Conservation (phyloP, 192 early-diverging fungal genomes). For the Podila epicladia region DNA sequence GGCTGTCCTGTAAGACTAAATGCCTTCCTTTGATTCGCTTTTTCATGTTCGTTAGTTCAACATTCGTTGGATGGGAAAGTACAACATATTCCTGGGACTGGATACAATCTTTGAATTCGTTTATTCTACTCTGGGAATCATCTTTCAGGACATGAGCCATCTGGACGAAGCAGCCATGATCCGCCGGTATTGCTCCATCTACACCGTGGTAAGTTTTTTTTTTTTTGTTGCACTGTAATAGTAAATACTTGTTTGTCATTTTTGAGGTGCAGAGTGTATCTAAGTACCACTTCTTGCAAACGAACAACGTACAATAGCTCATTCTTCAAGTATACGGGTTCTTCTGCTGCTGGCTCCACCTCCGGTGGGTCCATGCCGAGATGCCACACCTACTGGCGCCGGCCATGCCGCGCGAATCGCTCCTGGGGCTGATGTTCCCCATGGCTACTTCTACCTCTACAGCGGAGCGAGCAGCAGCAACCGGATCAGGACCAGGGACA, state of each 20-base stretch:
- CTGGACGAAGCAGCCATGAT: constrained; percentile 20
- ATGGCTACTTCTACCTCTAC: not conserved
- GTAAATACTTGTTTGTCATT: not conserved
- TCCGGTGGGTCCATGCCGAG: constrained; percentile 28
- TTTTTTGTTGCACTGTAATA: not conserved
- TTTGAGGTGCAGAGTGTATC: not conserved
- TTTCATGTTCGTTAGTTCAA: constrained; percentile 21
- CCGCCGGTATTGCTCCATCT: constrained; percentile 19
- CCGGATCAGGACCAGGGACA: not conserved
- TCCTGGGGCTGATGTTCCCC: constrained; percentile 34
- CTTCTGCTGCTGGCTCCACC: constrained; percentile 48
- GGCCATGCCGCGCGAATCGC: constrained; percentile 1
- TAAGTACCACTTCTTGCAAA: not conserved
- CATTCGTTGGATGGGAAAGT: constrained; percentile 41
- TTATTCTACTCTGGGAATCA: constrained; percentile 22
- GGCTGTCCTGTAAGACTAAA: not conserved
- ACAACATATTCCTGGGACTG: constrained; percentile 32
- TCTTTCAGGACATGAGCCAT: constrained; percentile 27
- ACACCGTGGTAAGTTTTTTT: constrained; percentile 16
- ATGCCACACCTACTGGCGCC: constrained; percentile 20
- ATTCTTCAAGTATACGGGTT: constrained; percentile 25
- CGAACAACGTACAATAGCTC: constrained; percentile 2
- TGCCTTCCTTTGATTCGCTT: not conserved
- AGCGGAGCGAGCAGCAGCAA: not conserved
- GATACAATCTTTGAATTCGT: constrained; percentile 39